Evolutionary conservation across 2,329 filamentous ascomycete species (phyloP).

Genomic region (Exserohilum turcica): DNA sequence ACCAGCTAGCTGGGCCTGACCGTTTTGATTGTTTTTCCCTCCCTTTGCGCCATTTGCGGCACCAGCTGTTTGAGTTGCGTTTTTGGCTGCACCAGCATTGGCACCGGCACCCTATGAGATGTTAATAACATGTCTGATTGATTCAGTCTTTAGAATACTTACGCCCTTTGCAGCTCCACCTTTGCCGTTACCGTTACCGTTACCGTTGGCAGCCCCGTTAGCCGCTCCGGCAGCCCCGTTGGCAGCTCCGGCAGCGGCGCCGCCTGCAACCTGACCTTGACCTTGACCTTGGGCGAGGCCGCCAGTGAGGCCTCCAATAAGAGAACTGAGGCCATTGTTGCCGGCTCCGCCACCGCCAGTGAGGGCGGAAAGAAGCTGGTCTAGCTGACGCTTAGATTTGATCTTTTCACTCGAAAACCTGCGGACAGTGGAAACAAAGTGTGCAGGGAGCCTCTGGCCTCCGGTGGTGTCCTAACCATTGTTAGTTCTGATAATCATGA

Average conservation of each 20-base stretch:
- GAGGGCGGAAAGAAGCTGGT: slow-evolving; percentile 29
- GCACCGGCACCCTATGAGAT: too few species aligned
- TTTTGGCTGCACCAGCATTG: neutral
- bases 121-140: too few species aligned
- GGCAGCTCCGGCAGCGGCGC: slow-evolving; percentile 1
- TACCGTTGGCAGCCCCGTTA: slow-evolving; percentile 1
- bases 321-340: slow-evolving; percentile 5
- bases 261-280: neutral
- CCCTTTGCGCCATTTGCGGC: neutral
- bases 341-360: slow-evolving; percentile 9
- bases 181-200: neutral
- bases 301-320: slow-evolving; percentile 9
- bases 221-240: neutral
- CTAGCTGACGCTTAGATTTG: slow-evolving; percentile 34
- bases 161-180: neutral
- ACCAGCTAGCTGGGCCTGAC: neutral
- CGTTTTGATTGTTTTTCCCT: too few species aligned
- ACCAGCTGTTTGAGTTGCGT: slow-evolving; percentile 3
- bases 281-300: neutral
- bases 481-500: neutral
- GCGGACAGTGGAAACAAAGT: slow-evolving; percentile 29
- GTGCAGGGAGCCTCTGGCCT: slow-evolving; percentile 29
- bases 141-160: too few species aligned
- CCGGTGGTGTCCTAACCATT: slow-evolving; percentile 21
- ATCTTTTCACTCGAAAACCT: slow-evolving; percentile 29